Evolutionary conservation across 139 green algal genomes (phyloP), one percentile per base, ranked within the genome.

Genomic region (Coelastrella sp.): DNA sequence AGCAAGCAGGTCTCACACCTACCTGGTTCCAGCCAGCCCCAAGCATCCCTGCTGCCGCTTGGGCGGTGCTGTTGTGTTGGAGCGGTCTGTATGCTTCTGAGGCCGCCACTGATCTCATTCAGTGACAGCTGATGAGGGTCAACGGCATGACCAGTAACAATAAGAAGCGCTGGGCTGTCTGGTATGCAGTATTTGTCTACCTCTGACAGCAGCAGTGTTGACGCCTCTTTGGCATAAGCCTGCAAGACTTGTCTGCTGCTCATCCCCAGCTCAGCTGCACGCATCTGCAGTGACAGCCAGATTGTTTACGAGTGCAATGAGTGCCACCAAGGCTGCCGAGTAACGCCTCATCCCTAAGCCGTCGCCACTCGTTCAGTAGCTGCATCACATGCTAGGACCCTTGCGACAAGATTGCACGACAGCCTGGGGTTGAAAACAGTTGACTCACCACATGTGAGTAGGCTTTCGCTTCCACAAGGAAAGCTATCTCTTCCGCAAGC

Each of bases 1-100:
- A n/a, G n/a, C n/a, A 53, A 53, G 45, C 45, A 53, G 45, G 45
- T 8, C n/a, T n/a, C n/a, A n/a, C n/a, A n/a, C 71, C 43, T 41
- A 81, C 77, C 67, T 23, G 87, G 87, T 51, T 82, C 78, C 27
- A 92, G 87, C 85, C 89, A 92, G 37, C 89, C 89, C 89, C 89
- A 92, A 13, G 88, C 74, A 34, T 80, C 75, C 21, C 51, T 59
- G 45, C 41, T 27, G 1, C n/a, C 59, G 76, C 23, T 62, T 19
- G 53, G 67, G 38, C 71, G 40, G 34, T 64, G 81, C 69, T 79
- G 48, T 67, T 50, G 50, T 7, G 30, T 32, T 30, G 67, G 63
- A 43, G 76, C 76, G 40, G 76, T 82, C 23, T 88, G 74, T 43
- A 85, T 77, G 74, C 77, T 84, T 30, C 75, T 77, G 72, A 88